Evolutionary conservation across 2,329 filamentous ascomycete genomes (phyloP).

Genomic region (Epichloe uncinata): DNA sequence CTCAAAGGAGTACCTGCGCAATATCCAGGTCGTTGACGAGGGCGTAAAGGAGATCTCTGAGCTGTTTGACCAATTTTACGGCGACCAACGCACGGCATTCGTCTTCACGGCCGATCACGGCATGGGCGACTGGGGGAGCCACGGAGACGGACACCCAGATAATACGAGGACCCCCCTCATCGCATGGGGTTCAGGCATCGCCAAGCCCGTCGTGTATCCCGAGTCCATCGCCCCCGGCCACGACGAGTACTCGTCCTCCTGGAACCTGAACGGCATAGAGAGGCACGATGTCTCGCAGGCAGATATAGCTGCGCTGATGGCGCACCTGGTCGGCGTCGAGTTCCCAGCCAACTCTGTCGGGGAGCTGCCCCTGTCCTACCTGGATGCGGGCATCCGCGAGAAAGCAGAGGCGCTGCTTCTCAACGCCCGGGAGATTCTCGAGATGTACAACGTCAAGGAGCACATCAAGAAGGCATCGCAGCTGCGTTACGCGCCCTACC

Average conservation of each 20-base stretch:
- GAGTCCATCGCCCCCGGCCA: constrained; percentile 60
- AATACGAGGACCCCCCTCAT: constrained; percentile 96
- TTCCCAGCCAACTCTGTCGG: constrained; percentile 96
- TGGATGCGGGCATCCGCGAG: constrained; percentile 56
- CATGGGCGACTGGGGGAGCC: constrained; percentile 98
- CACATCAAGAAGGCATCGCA: constrained; percentile 63
- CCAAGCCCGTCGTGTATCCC: constrained; percentile 49
- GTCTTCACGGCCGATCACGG: constrained; percentile 97
- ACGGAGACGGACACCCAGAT: constrained; percentile 93
- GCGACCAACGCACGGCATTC: constrained; percentile 74
- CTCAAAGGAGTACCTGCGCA: constrained; percentile 87
- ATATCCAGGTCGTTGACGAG: constrained; percentile 86
- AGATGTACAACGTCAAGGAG: constrained; percentile 95
- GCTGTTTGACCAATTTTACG: constrained; percentile 76
- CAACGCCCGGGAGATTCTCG: constrained; percentile 76
- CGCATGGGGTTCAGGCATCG: constrained; percentile 84
- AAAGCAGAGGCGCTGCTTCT: constrained; percentile 76
- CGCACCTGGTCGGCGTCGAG: constrained; percentile 73
- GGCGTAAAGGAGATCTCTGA: constrained; percentile 75
- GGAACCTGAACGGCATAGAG: too few relatives aligned
- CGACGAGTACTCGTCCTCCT: constrained; percentile 64
- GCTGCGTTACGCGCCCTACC: constrained; percentile 65
- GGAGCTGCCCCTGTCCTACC: constrained; percentile 72
- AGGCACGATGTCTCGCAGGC: constrained; percentile 42
- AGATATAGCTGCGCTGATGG: constrained; percentile 90